Base-by-base conservation (phyloP, 306 rosid genomes). In the Crataegus laevigata region DNA sequence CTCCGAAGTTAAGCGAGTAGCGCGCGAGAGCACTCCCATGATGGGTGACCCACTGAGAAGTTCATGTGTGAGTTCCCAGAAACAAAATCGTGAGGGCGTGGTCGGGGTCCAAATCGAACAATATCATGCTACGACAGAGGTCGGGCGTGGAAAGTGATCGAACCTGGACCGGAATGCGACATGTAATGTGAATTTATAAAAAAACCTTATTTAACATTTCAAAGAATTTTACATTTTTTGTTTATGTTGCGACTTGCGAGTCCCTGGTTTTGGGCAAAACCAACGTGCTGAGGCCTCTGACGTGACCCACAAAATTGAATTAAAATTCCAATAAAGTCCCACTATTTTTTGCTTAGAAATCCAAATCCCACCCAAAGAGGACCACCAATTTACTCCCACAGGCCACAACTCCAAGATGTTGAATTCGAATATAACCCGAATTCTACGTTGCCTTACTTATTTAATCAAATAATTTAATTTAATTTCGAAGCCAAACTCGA, bases 231-330 rank as follows among this genome's bases (percentile, higher is more conserved):
- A 34, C 11, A 38, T 38, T 38, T 38, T 38, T 9, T 8, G 43
- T 38, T 9, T 8, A 8, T 38, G 43, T 9, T 38, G 10, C 8
- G 17, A 60, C 11, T 9, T 38, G 10, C 8, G 17, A 60, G 79
- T 69, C 57, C 40, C 72, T 38, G 72, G 51, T 71, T 71, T 78
- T 50, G 72, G 52, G 8, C 75, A 52, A 79, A 79, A 74, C 25
- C 83, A 50, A 60, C 8, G 79, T 68, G 76, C 72, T 66, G 30
- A 4, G 18, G 11, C 28, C 13, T 3, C 13, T 26, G 34, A 2
- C 13, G 6, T 65, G 42, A 29, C 67, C 42, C 54, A 34, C 66
- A 55, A 4, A 3, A 40, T 15, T 52, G 5, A 21, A 51, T 52
- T 52, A 21, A 22, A 22, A 4, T 22, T 1, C 8, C 30, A 24